A percentile compares a stretch with the other conserved stretches of the same genome.
Conservation (phyloP, 768 basidiomycete species). For the Pluteus cervinus region DNA sequence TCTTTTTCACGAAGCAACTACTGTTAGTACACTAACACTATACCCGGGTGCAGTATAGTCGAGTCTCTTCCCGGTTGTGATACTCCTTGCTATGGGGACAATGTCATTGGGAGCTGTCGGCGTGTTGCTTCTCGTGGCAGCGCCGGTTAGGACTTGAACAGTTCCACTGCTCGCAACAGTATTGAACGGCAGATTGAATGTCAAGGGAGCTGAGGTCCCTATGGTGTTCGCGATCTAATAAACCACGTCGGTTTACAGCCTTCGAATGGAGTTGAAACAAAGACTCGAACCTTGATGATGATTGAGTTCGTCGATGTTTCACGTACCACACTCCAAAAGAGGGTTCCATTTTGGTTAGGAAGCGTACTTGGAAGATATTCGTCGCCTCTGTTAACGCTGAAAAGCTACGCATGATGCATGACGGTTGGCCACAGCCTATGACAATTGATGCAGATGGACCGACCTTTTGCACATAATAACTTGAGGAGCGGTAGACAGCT, state of each 20-base stretch:
- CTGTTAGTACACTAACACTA: constrained; percentile 33
- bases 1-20: too few relatives aligned
- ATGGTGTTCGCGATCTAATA: constrained; percentile 51
- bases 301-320: constrained; percentile 32
- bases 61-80: constrained; percentile 45
- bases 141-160: constrained; percentile 44
- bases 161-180: constrained; percentile 38
- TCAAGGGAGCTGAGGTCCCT: constrained; percentile 30
- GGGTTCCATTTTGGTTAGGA: constrained; percentile 37
- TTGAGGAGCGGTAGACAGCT: constrained; percentile 51
- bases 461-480: constrained; percentile 59
- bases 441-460: background rate
- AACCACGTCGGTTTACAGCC: background rate
- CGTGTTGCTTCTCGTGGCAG: constrained; percentile 47
- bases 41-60: constrained; percentile 47
- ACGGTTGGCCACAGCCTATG: background rate
- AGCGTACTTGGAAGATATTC: constrained; percentile 60
- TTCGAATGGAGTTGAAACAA: too few relatives aligned
- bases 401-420: constrained; percentile 50
- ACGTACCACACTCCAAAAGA: constrained; percentile 58
- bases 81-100: constrained; percentile 37
- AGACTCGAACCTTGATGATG: constrained; percentile 48
- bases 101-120: constrained; percentile 42
- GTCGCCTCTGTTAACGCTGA: constrained; percentile 56
- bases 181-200: constrained; percentile 50